These are phyloP conservation scores for Aspergillus hancockii DNA, from an alignment of 495 filamentous ascomycete species.

Conservation along the genomic window DNA sequence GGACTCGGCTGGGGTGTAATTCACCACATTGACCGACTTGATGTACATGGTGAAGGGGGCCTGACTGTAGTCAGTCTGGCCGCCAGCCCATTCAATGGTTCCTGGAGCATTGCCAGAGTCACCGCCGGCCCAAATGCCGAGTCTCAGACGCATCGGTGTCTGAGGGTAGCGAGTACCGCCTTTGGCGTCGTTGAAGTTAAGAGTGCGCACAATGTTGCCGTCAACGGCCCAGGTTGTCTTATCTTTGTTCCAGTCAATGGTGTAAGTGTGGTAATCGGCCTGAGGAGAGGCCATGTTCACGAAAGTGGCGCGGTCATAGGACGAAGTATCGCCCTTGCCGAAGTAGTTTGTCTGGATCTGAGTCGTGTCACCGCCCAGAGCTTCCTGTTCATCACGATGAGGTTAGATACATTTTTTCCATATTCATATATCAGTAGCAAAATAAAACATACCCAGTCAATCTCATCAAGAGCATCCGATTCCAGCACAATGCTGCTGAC, in stretches of 20 bases:
- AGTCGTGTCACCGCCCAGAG: constrained; percentile 59
- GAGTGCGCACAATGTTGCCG: constrained; percentile 68
- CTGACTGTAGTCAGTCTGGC: constrained; percentile 63
- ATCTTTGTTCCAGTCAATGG: constrained; percentile 77
- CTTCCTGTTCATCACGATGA: constrained; percentile 33
- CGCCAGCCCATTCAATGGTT: constrained; percentile 72
- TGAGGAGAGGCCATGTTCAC: constrained; percentile 63
- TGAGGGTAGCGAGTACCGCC: constrained; percentile 81
- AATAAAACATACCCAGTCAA: constrained; percentile 77
- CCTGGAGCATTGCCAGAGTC: constrained; percentile 63
- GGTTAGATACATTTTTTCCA: neutral
- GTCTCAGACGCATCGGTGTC: constrained; percentile 81
- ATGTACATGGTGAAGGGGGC: constrained; percentile 74
- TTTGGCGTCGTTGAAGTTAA: constrained; percentile 58
- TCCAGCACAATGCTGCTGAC: constrained; percentile 81
- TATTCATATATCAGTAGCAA: neutral
- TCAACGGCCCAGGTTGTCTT: constrained; percentile 79
- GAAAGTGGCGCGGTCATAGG: constrained; percentile 73
- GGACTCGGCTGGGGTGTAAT: constrained; percentile 35
- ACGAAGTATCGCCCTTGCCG: constrained; percentile 79
- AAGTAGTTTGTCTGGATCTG: constrained; percentile 93
- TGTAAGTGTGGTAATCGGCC: constrained; percentile 75
- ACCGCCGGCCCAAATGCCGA: constrained; percentile 83
- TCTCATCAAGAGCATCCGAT: constrained; percentile 92
- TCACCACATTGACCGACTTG: constrained; percentile 41